Evolutionary conservation across 2,329 filamentous ascomycete genomes (phyloP), one percentile per base, ranked within the genome.

Genomic region (Aspergillus thermomutatus): DNA sequence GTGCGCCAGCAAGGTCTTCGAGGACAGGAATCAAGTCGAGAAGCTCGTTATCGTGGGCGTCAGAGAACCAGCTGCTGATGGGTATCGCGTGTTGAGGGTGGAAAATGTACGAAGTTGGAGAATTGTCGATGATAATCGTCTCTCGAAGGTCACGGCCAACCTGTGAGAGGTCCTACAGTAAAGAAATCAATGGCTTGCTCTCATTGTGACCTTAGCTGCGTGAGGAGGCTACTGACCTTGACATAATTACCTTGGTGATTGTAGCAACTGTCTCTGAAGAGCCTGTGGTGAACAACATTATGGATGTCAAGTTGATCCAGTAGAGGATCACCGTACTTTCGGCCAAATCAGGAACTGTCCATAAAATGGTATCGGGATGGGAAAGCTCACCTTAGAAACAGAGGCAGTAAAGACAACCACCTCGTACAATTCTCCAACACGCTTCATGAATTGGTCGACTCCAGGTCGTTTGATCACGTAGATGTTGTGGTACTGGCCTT

Each of bases 161-260:
- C 81, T 97, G 94, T 49, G 94, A 97, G 54, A 99, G 84, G 73
- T 99, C 94, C 84, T 86, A 60, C 23, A 21, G 43, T 46, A 55
- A n/a, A 27, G 48, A 50, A 49, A 55, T 65, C 55, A 69, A 59
- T n/a, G 37, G 54, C 25, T 49, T 2, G 48, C 27, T 23, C 34
- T 25, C 19, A 17, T 37, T 19, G 8, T 11, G 48, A 21, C 11
- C 6, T 17, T 19, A n/a, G 8, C 21, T 49, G n/a, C 27, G 27
- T 17, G 49, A 21, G 14, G 23, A 48, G 23, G 10, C 21, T 25
- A 61, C 71, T 55, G 57, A 78, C 84, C 80, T 99, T 99, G 74
- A 99, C 94, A 67, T 99, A 99, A 75, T 99, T 99, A 66, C 94
- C 94, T 79, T 97, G 94, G 73, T 99, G 94, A 73, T 99, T 99